Base-by-base conservation (phyloP, 106 monocot genomes). In the Agapanthus africanus region DNA sequence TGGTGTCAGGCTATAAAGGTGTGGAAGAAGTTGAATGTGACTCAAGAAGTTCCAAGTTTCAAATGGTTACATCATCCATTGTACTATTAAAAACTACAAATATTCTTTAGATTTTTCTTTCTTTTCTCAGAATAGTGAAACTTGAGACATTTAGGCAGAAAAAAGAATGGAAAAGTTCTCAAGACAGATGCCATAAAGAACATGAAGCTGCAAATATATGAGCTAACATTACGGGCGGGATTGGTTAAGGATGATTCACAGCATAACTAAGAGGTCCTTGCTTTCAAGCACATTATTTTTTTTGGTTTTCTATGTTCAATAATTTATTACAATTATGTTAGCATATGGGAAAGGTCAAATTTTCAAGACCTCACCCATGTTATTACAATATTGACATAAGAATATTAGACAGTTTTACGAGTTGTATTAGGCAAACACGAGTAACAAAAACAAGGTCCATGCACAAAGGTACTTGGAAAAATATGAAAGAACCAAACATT, bases 201-300 rank as follows among this genome's bases (percentile, higher is more conserved):
- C 7, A 52, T 52, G 23, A 23, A 52, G 51, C 51, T 52, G 51
- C 51, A 23, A 52, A 52, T 52, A 52, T 52, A n/a, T n/a, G n/a
- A n/a, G n/a, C n/a, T n/a, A n/a, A n/a, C n/a, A n/a, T n/a, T n/a
- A n/a, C n/a, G n/a, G n/a, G n/a, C n/a, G n/a, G n/a, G n/a, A n/a
- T n/a, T n/a, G n/a, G n/a, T n/a, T n/a, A n/a, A n/a, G n/a, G n/a
- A n/a, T n/a, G n/a, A n/a, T n/a, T n/a, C n/a, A n/a, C n/a, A n/a
- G n/a, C n/a, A n/a, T n/a, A n/a, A n/a, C n/a, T n/a, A n/a, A n/a
- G n/a, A n/a, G n/a, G n/a, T n/a, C n/a, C n/a, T n/a, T n/a, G n/a
- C n/a, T n/a, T n/a, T n/a, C n/a, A n/a, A n/a, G n/a, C n/a, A n/a
- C n/a, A n/a, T n/a, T n/a, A 44, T 44, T 16, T 14, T 11, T 9